Conservation (phyloP, 2,329 filamentous ascomycete species). For the Helotiales sp. region DNA sequence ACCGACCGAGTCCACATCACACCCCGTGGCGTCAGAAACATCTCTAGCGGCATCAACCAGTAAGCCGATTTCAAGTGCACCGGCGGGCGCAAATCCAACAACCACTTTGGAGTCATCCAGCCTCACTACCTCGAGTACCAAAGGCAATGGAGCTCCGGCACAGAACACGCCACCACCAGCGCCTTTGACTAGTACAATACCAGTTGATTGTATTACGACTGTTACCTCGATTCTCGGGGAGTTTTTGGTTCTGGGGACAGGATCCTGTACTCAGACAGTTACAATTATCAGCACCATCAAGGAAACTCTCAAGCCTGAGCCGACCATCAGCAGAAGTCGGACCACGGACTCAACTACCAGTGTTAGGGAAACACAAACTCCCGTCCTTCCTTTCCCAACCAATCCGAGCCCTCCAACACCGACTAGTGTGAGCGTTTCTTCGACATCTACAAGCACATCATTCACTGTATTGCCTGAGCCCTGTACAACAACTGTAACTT, state of each 20-base stretch:
- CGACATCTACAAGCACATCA: neutral
- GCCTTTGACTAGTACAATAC: neutral
- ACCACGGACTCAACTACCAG: neutral
- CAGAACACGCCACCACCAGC: neutral
- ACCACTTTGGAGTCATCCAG: neutral
- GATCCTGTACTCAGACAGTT: neutral
- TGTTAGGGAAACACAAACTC: neutral
- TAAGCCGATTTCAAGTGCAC: neutral
- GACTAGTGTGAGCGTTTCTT: neutral
- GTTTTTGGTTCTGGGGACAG: neutral
- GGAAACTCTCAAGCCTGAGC: neutral
- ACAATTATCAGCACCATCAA: neutral
- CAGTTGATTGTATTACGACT: neutral
- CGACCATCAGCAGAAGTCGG: neutral
- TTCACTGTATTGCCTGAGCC: neutral
- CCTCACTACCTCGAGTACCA: neutral
- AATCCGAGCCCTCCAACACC: neutral
- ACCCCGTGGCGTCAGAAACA: neutral
- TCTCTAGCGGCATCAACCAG: neutral
- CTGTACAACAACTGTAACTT: constrained; percentile 23
- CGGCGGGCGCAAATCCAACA: neutral
- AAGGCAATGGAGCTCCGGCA: neutral
- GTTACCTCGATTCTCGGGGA: neutral
- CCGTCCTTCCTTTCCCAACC: neutral
- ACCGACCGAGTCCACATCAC: neutral